Conservation (phyloP, 2,329 filamentous ascomycete species). For the Aspergillus sp. region DNA sequence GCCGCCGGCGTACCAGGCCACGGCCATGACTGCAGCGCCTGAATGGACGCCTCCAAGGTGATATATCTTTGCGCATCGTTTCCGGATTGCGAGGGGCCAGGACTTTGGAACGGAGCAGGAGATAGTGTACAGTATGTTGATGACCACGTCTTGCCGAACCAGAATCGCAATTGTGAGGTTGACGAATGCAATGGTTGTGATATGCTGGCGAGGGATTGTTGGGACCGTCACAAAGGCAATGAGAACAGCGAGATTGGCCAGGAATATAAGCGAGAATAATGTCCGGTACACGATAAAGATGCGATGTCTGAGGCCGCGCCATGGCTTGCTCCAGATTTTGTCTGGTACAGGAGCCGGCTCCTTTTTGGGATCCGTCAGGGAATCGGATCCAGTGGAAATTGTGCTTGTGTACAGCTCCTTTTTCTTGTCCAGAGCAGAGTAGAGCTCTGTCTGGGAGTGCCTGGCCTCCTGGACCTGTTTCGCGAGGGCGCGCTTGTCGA, state of each 20-base stretch:
- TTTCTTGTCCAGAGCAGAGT: background rate
- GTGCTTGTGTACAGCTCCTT: background rate
- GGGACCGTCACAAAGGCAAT: constrained; percentile 5
- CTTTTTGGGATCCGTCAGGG: background rate
- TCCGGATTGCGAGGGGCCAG: constrained; percentile 35
- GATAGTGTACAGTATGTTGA: constrained; percentile 40
- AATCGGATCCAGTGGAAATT: background rate
- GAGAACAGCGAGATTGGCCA: constrained; percentile 45
- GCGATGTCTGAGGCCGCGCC: constrained; percentile 34
- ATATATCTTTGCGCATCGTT: constrained; percentile 41
- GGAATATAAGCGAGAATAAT: constrained; percentile 55
- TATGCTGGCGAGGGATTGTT: background rate
- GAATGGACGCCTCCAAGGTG: constrained; percentile 43
- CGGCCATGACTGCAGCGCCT: constrained; percentile 35
- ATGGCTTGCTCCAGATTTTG: background rate
- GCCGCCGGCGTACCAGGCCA: constrained; percentile 42
- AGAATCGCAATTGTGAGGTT: constrained; percentile 38
- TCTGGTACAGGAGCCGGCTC: constrained; percentile 5
- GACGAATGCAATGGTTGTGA: constrained; percentile 27
- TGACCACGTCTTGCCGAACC: constrained; percentile 41
- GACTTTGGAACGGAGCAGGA: constrained; percentile 32
- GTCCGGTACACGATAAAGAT: constrained; percentile 49
- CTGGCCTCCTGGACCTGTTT: background rate
- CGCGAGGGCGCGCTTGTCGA: constrained; percentile 7
- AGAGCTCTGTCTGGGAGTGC: background rate